Evolutionary conservation across 2,329 filamentous ascomycete species (phyloP).

Genomic region (Hymenoscyphus fructigenus): DNA sequence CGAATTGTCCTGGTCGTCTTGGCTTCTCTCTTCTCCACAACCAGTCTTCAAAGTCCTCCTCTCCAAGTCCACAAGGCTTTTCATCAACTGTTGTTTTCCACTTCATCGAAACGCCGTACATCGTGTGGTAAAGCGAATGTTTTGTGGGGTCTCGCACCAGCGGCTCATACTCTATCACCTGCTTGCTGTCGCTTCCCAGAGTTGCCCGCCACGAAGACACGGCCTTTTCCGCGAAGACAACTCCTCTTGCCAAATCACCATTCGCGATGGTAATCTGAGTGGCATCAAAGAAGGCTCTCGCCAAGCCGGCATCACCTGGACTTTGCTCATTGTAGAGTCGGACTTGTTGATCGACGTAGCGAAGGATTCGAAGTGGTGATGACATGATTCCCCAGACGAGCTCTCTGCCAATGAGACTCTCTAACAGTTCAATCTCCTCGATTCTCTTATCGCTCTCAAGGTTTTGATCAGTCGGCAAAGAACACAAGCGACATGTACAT

Average conservation of each 20-base stretch:
- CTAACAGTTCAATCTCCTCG: conserved; percentile 28
- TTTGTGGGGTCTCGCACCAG: conserved; percentile 24
- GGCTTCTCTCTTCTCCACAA: conserved; percentile 26
- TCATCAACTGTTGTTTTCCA: conserved; percentile 25
- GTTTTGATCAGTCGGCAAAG: conserved; percentile 36
- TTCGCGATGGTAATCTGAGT: conserved; percentile 33
- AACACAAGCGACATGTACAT: conserved; percentile 40
- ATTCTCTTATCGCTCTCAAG: conserved; percentile 35
- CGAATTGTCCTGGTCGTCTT: conserved; percentile 13
- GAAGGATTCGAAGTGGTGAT: conserved; percentile 19
- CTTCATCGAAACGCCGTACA: conserved; percentile 17
- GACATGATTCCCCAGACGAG: conserved; percentile 14
- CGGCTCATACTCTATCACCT: conserved; percentile 14
- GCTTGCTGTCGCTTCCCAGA: conserved; percentile 19
- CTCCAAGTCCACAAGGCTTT: conserved; percentile 15
- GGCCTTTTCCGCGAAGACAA: conserved; percentile 32
- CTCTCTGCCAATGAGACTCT: conserved; percentile 28
- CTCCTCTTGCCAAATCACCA: conserved; percentile 36
- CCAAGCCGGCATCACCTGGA: conserved; percentile 26
- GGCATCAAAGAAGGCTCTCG: conserved; percentile 32
- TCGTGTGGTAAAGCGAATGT: conserved; percentile 16
- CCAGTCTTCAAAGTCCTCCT: conserved; percentile 26
- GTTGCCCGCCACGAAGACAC: conserved; percentile 16
- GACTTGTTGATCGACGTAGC: conserved; percentile 31
- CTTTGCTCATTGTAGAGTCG: conserved; percentile 32